Evolutionary conservation across 2,329 filamentous ascomycete species (phyloP).

Genomic region (Dothistroma pini): DNA sequence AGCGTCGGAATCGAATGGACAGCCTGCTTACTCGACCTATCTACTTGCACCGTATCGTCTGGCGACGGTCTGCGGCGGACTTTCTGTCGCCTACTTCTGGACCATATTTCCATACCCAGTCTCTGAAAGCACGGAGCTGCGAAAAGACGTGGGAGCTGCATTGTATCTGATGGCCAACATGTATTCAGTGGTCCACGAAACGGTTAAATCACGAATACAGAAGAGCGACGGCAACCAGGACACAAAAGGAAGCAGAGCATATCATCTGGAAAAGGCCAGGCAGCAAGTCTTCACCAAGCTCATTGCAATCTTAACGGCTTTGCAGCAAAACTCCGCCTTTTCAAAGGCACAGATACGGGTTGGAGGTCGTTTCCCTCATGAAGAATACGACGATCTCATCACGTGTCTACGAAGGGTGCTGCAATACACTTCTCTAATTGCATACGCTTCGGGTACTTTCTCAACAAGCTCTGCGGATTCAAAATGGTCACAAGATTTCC

Average conservation of each 20-base stretch:
- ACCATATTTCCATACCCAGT: conserved; percentile 71
- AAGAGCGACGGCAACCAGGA: conserved; percentile 53
- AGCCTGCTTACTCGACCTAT: conserved; percentile 66
- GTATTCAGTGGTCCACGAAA: conserved; percentile 67
- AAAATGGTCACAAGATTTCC: conserved; percentile 61
- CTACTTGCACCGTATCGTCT: conserved; percentile 67
- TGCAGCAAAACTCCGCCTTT: conserved; percentile 62
- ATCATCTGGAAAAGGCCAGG: conserved; percentile 54
- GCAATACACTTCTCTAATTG: conserved; percentile 63
- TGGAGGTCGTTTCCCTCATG: conserved; percentile 66
- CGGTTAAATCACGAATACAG: conserved; percentile 58
- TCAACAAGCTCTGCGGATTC: conserved; percentile 39
- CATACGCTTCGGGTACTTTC: conserved; percentile 60
- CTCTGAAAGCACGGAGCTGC: conserved; percentile 65
- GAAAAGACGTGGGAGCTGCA: conserved; percentile 64
- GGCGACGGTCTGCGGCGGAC: conserved; percentile 62
- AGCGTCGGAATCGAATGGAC: conserved; percentile 57
- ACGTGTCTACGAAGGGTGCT: conserved; percentile 57
- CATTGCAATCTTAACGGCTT: conserved; percentile 60
- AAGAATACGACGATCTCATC: conserved; percentile 62
- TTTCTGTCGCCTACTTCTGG: conserved; percentile 70
- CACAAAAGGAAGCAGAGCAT: conserved; percentile 50
- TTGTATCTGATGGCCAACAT: conserved; percentile 72
- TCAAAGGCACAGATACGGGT: conserved; percentile 66
- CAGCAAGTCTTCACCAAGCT: conserved; percentile 63